Evolutionary conservation across 192 early-diverging fungal genomes (phyloP), one percentile per base, ranked within the genome.

Genomic region (Dissophora ornata): DNA sequence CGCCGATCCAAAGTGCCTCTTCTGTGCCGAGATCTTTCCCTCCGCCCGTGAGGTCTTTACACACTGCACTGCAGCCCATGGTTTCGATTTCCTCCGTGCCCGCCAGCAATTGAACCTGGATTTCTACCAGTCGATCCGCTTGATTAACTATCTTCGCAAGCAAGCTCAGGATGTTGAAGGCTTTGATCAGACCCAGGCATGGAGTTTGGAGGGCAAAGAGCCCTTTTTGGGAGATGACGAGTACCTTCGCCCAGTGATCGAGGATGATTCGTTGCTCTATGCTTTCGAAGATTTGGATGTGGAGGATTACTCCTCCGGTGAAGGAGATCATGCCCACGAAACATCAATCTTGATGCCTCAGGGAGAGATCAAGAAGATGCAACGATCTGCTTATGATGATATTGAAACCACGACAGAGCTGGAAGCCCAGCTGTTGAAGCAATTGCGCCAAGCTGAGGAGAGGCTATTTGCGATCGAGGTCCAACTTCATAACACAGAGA

Each of bases 111-210:
- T 84, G 3, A 80, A 78, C 19, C 86, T 98, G 16, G 94, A 96
- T 61, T 96, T 96, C 73, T 98, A 98, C 84, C 90, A 90, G 44
- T 90, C 90, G 40, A 92, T 94, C 57, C 79, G 84, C 13, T 59
- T 93, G 62, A 89, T 94, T 74, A 94, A 94, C 69, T 90, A 88
- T 63, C 82, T 92, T 45, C 83, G 92, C 15, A 41, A 74, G 9
- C 68, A 81, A n/a, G 71, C 73, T n/a, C 11, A 36, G 29, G 51
- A 57, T 19, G 26, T 59, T 8, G 38, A 28, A 32, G 58, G 22
- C 0, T 55, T 62, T 48, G 62, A 67, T 41, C 50, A 69, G 56
- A 73, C 77, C 2, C 18, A 40, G 19, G 22, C 21, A 1, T 71
- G 66, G 40, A 15, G 30, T 10, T 50, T 70, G 62, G 62, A 32